These are phyloP conservation scores for Lasiosphaeria hispida DNA, from an alignment of 495 filamentous ascomycete genomes.

Conservation along the genomic window DNA sequence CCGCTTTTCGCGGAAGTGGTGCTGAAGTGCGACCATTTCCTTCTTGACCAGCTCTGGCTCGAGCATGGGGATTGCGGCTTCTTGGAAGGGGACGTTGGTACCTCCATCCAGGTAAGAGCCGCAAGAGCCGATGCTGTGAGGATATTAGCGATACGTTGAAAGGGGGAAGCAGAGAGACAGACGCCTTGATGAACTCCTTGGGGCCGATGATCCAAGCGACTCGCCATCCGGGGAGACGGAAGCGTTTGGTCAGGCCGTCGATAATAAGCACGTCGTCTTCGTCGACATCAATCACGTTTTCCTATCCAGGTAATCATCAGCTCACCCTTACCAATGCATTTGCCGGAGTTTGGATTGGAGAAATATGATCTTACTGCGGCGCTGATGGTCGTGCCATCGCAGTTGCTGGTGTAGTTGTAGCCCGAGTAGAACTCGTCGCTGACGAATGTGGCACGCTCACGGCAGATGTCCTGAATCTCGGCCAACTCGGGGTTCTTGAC, in stretches of 20 bases:
- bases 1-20: conserved; percentile 83
- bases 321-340: too few relatives aligned
- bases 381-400: conserved; percentile 83
- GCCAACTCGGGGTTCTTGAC: conserved; percentile 76
- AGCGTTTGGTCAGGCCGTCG: conserved; percentile 94
- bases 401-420: conserved; percentile 89
- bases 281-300: conserved; percentile 73
- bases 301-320: conserved; percentile 24
- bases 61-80: conserved; percentile 89
- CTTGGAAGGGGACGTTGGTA: conserved; percentile 92
- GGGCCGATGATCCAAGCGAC: conserved; percentile 95
- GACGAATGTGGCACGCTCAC: conserved; percentile 84
- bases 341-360: too few relatives aligned
- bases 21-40: conserved; percentile 90
- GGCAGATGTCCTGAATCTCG: conserved; percentile 87
- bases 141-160: conserved; percentile 5
- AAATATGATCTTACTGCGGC: conserved; percentile 51
- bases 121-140: conserved; percentile 71
- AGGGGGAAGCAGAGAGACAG: neutral
- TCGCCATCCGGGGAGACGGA: conserved; percentile 93
- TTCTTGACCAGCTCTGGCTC: conserved; percentile 71
- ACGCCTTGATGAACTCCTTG: conserved; percentile 92
- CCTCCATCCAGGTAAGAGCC: conserved; percentile 96
- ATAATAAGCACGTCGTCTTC: conserved; percentile 81
- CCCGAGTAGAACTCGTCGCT: conserved; percentile 97